Percentiles rank a stretch among this genome's conserved stretches.
phyloP scores from a whole-genome alignment of 2,329 filamentous ascomycete genomes.

The Sporothrix sp. region DNA sequence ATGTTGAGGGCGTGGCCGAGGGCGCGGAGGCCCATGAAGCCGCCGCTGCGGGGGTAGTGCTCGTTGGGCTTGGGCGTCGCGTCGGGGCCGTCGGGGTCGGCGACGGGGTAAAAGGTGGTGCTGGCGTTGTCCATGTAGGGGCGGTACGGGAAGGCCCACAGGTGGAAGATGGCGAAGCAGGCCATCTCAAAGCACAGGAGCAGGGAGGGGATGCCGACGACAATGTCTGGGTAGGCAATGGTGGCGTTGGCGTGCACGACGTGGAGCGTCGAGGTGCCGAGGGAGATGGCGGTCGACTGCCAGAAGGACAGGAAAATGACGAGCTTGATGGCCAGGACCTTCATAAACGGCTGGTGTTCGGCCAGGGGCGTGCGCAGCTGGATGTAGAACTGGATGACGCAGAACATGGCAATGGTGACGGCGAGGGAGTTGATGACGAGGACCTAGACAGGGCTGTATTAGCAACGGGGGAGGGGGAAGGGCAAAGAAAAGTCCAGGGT shows the following conservation, averaged over 20 bases:
- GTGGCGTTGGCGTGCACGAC: constrained; percentile 51
- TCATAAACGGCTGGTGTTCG: constrained; percentile 63
- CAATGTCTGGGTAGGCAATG: constrained; percentile 64
- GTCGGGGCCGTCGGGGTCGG: constrained; percentile 33
- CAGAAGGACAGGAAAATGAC: constrained; percentile 89
- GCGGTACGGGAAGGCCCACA: constrained; percentile 73
- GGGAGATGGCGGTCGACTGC: constrained; percentile 51
- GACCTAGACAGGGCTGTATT: constrained; percentile 42
- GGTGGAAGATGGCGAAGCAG: constrained; percentile 64
- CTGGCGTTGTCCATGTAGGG: constrained; percentile 48
- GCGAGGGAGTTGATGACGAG: constrained; percentile 60
- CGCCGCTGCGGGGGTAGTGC: constrained; percentile 47
- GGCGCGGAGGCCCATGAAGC: constrained; percentile 54
- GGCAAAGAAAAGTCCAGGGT: not conserved
- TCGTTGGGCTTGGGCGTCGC: constrained; percentile 34
- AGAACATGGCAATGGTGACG: constrained; percentile 80
- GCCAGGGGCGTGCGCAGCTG: constrained; percentile 61
- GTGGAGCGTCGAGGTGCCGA: constrained; percentile 48
- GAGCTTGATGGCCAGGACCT: constrained; percentile 78
- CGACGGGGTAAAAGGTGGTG: constrained; percentile 37
- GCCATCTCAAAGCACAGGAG: constrained; percentile 81
- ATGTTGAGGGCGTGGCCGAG: constrained; percentile 65
- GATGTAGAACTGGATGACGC: constrained; percentile 76
- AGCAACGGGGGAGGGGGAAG: not conserved
- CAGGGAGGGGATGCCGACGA: constrained; percentile 68